phyloP scores from a whole-genome alignment of 2,329 filamentous ascomycete genomes.

The Emydomyces testavorans region DNA sequence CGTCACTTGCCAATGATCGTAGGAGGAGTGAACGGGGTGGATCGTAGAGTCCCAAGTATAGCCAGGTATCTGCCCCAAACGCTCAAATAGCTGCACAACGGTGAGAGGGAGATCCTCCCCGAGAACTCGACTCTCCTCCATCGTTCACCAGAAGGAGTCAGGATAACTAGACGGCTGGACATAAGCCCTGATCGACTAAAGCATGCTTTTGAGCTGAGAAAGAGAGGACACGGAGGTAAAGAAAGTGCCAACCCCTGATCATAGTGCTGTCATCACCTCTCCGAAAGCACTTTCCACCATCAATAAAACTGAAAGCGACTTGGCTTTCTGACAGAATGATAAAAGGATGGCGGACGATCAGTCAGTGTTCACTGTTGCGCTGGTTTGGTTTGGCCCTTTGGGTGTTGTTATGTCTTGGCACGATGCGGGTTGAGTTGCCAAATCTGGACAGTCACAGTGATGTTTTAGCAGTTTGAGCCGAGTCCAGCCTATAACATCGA shows the following conservation, averaged over 20 bases:
- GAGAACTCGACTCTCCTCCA: constrained; percentile 27
- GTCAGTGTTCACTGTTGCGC: too few species aligned
- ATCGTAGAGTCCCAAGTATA: constrained; percentile 63
- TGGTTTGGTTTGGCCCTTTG: too few species aligned
- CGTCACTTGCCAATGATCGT: constrained; percentile 77
- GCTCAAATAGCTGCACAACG: constrained; percentile 58
- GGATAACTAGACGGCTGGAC: not conserved
- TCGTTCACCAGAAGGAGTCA: constrained; percentile 6
- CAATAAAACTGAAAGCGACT: too few species aligned
- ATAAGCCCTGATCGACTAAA: constrained; percentile 2
- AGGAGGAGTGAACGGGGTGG: constrained; percentile 47
- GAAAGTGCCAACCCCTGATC: not conserved
- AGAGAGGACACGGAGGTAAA: not conserved
- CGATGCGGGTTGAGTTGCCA: too few species aligned
- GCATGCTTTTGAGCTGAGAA: not conserved
- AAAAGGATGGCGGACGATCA: not conserved
- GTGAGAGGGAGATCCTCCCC: constrained; percentile 43
- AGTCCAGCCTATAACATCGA: too few species aligned
- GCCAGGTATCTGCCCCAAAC: constrained; percentile 59
- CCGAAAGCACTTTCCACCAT: not conserved
- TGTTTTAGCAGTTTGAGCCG: too few species aligned
- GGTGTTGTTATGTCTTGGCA: too few species aligned
- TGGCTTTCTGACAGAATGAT: too few species aligned
- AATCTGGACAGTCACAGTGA: too few species aligned
- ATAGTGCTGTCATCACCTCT: not conserved